Evolutionary conservation across 177 flowering plant genomes (phyloP).

Genomic region (Vitis hybrid): DNA sequence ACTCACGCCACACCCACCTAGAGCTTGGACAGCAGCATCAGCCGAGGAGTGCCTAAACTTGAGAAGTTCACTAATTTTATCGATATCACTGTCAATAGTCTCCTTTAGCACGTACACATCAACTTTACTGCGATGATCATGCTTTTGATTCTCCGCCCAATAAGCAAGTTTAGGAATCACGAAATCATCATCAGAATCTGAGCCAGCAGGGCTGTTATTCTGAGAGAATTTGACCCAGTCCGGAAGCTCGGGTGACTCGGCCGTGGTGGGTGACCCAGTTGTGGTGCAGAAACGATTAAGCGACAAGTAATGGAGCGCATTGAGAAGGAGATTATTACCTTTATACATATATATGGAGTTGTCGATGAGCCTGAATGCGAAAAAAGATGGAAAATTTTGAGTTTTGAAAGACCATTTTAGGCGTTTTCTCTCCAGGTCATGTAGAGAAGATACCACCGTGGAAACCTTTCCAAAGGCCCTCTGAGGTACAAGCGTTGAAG

Average conservation of each 20-base stretch:
- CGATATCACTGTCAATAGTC: constrained; percentile 29
- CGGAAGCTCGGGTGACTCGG: constrained; percentile 61
- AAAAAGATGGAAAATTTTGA: constrained; percentile 10
- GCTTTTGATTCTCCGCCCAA: constrained; percentile 36
- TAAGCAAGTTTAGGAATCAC: constrained; percentile 44
- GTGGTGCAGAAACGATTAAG: constrained; percentile 9
- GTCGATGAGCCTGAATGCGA: background rate
- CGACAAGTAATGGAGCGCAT: background rate
- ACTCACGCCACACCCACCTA: constrained; percentile 21
- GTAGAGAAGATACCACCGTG: no score
- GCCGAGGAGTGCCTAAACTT: constrained; percentile 30
- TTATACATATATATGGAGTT: background rate
- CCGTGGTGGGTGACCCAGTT: constrained; percentile 2
- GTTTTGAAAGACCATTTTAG: constrained; percentile 7
- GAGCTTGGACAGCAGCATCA: constrained; percentile 34
- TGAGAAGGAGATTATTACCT: background rate
- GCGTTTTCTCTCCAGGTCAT: no score
- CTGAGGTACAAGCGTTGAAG: no score
- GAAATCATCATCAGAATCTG: constrained; percentile 43
- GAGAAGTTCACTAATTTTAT: constrained; percentile 37
- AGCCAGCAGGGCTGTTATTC: constrained; percentile 1
- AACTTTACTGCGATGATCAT: constrained; percentile 13
- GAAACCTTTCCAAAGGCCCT: no score
- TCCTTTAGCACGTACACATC: constrained; percentile 4
- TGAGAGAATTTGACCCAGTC: constrained; percentile 42